Base-by-base conservation (phyloP, 2,329 filamentous ascomycete genomes). In the Blastomyces parvus region DNA sequence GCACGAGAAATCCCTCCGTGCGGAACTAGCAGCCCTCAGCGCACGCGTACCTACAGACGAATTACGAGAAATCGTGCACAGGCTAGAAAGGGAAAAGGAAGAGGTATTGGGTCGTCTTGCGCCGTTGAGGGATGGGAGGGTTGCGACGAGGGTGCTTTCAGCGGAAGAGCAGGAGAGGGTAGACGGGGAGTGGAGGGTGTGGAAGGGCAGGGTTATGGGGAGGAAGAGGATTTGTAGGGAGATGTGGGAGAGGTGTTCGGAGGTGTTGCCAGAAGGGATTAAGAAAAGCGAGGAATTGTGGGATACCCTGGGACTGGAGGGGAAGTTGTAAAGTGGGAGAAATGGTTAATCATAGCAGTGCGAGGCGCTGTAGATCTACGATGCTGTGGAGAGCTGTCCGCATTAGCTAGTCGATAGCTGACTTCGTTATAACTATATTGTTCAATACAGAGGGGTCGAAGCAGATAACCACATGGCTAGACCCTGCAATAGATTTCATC, bases 41-140 rank as follows among this genome's bases (percentile, higher is more conserved):
- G 75, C 78, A 13, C 78, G 78, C 13, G 78, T 84, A 19, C 80
- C 83, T 19, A 79, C 82, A 1, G 71, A 77, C 0, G 79, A 84
- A 44, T 78, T 87, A 22, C 74, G 78, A 9, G 65, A 74, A 19
- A 70, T 71, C 7, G 76, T 85, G 7, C 65, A 68, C 8, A 70
- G 70, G 1, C 73, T 86, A 5, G 77, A 80, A 64, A 64, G 67
- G 2, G 79, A 83, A 66, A 81, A 79, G 63, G 64, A 68, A 0
- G 73, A 75, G 30, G 72, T 83, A 14, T 62, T 70, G 17, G 71
- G 68, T 3, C 73, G 78, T 2, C 69, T 86, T 38, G 69, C 71
- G 14, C 74, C 68, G 13, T 69, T 82, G 63, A 74, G 74, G 62
- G 72, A 70, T 6, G 79, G 77, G 11, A 73, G 73, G 59, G 67